phyloP scores from a whole-genome alignment of 805 yeast genomes.

The Saccharomycopsis sp. region DNA sequence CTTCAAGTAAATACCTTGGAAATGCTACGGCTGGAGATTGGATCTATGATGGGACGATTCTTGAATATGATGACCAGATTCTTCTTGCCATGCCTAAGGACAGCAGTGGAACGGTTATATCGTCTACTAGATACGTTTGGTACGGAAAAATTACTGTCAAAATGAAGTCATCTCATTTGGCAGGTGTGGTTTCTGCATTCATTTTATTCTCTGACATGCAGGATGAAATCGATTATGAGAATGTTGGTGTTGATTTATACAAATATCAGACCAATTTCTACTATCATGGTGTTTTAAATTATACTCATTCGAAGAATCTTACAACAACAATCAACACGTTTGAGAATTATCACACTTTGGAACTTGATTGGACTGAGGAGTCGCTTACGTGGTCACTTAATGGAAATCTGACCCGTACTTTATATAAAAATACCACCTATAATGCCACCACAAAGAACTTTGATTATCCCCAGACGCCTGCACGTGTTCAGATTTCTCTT shows the following conservation, averaged over 20 bases:
- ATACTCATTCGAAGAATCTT: conserved; percentile 46
- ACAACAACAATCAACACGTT: conserved; percentile 48
- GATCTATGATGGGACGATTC: conserved; percentile 54
- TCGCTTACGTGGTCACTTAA: conserved; percentile 65
- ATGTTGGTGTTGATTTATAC: conserved; percentile 67
- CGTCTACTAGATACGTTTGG: conserved; percentile 78
- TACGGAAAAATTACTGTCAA: conserved; percentile 72
- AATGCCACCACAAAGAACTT: conserved; percentile 54
- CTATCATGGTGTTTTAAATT: conserved; percentile 66
- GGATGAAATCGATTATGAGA: conserved; percentile 89
- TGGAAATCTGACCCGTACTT: conserved; percentile 59
- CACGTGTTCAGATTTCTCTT: conserved; percentile 62
- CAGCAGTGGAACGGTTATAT: conserved; percentile 70
- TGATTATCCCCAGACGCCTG: conserved; percentile 67
- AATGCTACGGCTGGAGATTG: conserved; percentile 62
- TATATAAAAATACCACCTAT: conserved; percentile 52
- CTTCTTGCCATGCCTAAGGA: conserved; percentile 74
- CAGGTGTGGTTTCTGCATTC: conserved; percentile 80
- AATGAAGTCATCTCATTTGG: conserved; percentile 64
- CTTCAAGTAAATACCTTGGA: conserved; percentile 51
- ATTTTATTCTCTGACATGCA: conserved; percentile 76
- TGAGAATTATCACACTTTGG: conserved; percentile 65
- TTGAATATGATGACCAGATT: conserved; percentile 48
- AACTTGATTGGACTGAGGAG: conserved; percentile 78
- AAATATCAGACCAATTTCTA: conserved; percentile 74